phyloP scores from a whole-genome alignment of 139 green algal species.

The Tetradesmus obliquus region DNA sequence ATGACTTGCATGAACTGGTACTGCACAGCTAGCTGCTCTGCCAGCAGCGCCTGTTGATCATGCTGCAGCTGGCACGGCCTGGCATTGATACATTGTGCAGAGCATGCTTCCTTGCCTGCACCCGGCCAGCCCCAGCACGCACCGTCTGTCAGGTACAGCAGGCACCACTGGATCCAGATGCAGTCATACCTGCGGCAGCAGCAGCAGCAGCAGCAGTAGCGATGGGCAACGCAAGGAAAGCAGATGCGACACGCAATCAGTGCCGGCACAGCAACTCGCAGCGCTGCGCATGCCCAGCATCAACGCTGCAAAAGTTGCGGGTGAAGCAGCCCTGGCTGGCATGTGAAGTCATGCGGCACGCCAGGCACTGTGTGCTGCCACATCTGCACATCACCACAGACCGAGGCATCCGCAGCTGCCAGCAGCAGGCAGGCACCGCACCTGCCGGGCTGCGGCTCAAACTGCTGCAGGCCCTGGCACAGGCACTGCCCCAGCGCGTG shows the following conservation, averaged over 20 bases:
- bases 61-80: neutral
- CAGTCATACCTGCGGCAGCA: slow-evolving; percentile 65
- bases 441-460: slow-evolving; percentile 55
- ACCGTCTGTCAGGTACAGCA: slow-evolving; percentile 96
- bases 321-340: neutral
- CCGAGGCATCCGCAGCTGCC: neutral
- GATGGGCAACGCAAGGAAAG: neutral
- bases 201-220: slow-evolving; percentile 3
- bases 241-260: neutral
- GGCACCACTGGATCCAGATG: slow-evolving; percentile 78
- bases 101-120: neutral
- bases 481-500: slow-evolving; percentile 51
- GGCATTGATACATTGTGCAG: neutral
- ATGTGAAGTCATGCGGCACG: neutral
- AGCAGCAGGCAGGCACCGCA: neutral
- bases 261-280: neutral
- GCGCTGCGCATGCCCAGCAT: neutral
- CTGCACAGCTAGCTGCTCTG: neutral
- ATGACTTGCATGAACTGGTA: neutral
- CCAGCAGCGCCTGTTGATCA: neutral
- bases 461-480: slow-evolving; percentile 68
- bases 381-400: neutral
- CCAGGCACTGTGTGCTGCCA: neutral
- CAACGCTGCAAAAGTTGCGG: neutral
- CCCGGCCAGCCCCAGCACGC: neutral